Base-by-base conservation (phyloP, 108 stramenopile species). In the Cyclostephanos tholiformis region DNA sequence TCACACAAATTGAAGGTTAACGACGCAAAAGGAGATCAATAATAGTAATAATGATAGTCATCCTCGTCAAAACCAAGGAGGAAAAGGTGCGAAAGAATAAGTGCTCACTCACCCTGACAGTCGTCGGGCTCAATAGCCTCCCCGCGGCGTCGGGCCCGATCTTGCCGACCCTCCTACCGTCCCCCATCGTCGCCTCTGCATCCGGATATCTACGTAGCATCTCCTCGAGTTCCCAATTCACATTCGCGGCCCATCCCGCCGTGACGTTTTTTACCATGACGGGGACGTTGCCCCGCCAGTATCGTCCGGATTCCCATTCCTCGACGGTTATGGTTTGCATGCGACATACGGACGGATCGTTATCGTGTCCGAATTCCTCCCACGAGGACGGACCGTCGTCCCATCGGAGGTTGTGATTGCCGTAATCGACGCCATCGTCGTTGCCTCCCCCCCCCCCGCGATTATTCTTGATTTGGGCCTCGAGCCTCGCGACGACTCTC, bases 111-210 rank as follows among this genome's bases (percentile, higher is more conserved):
- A 67, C 71, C 49, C 52, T 72, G 27, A 80, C 72, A 9, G 79
- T 80, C 27, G 79, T 80, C 9, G 72, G 72, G 48, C 26, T 64
- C 7, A 80, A 38, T 2, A 58, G 62, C 16, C 62, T 72, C 35
- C 79, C 79, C 22, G 79, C 79, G n/a, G 36, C 72, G 27, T 80
- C 79, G 0, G 79, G 79, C 27, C 79, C 79, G 41, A 67, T 80
- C 23, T 80, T 72, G 22, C 79, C 72, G 6, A 80, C 67, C 5
- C 67, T 41, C 17, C 79, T 51, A n/a, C 71, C 79, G 32, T 80
- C 79, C 6, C 79, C 79, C 79, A 80, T 80, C 11, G 79, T 80
- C 30, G 79, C 79, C 62, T 80, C 79, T 14, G 72, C 71, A 30
- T 80, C 61, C 17, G 67, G 72, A 58, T 80, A 80, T 5, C 79